Percentiles rank a stretch among this genome's conserved stretches.
phyloP scores from a whole-genome alignment of 768 basidiomycete species.

The Leccinum arenicola region DNA sequence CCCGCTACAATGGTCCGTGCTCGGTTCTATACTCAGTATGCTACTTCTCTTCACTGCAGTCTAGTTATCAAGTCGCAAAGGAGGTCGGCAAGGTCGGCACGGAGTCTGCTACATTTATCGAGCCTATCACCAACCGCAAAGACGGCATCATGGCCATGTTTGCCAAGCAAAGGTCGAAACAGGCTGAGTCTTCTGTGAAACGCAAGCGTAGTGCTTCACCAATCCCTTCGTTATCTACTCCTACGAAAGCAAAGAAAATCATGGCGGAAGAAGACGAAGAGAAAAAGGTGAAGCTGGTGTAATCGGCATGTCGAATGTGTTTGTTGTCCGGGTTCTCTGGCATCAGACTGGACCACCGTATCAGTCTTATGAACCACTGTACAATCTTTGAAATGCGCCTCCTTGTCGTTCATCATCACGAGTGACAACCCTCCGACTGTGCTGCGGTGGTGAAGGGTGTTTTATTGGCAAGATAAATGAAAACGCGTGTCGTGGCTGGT shows the following conservation, averaged over 20 bases:
- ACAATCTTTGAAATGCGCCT: too few relatives aligned
- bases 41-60: background rate
- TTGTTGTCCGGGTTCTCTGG: background rate
- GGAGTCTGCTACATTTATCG: conserved; percentile 78
- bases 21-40: background rate
- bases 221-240: conserved; percentile 3
- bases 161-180: conserved; percentile 49
- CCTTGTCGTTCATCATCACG: too few relatives aligned
- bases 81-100: conserved; percentile 90
- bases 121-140: conserved; percentile 73
- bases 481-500: too few relatives aligned
- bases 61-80: conserved; percentile 79
- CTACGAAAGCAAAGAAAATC: background rate
- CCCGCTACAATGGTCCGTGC: conserved; percentile 66
- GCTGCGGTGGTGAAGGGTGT: too few relatives aligned
- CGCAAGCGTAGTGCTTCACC: conserved; percentile 27
- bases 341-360: background rate
- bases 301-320: background rate
- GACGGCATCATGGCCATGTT: conserved; percentile 89
- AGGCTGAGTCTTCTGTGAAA: conserved; percentile 18
- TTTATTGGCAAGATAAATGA: too few relatives aligned
- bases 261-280: conserved; percentile 15
- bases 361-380: background rate
- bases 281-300: conserved; percentile 14
- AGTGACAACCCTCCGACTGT: too few relatives aligned